These are phyloP conservation scores for Litchi chinensis DNA, from an alignment of 345 rosid genomes.

Conservation along the genomic window DNA sequence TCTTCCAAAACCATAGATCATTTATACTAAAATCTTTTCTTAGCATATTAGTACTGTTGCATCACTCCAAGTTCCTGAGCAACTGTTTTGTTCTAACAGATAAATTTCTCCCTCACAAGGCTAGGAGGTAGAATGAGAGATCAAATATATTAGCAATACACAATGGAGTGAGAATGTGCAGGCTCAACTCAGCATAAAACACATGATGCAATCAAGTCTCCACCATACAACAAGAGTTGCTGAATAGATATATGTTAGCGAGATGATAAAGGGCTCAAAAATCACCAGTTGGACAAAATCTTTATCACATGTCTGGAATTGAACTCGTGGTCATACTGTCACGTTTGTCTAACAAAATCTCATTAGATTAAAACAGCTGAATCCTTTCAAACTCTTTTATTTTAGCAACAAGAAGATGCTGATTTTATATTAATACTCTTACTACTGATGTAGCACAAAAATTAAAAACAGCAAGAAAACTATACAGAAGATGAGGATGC, in stretches of 20 bases:
- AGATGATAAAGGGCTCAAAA: constrained; percentile 3
- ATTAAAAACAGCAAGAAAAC: too few species aligned
- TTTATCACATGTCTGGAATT: not conserved
- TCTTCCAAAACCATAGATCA: not conserved
- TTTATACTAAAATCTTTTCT: not conserved
- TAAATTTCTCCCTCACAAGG: not conserved
- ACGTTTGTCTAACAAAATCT: not conserved
- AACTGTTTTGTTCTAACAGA: not conserved
- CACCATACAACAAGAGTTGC: not conserved
- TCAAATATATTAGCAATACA: not conserved
- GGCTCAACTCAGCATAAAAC: constrained; percentile 1
- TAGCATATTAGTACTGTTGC: not conserved
- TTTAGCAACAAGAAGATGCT: not conserved
- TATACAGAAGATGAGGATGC: not conserved
- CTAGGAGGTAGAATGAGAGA: not conserved
- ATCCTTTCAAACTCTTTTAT: not conserved
- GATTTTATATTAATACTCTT: not conserved
- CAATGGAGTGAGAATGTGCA: not conserved
- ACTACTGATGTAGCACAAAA: not conserved
- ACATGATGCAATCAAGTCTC: not conserved
- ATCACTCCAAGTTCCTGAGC: not conserved
- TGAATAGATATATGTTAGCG: not conserved
- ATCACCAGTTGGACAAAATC: not conserved
- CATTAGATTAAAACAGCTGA: not conserved
- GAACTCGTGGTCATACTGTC: not conserved